Evolutionary conservation across 2,329 filamentous ascomycete species (phyloP).

Genomic region (Plectosphaerella plurivora): DNA sequence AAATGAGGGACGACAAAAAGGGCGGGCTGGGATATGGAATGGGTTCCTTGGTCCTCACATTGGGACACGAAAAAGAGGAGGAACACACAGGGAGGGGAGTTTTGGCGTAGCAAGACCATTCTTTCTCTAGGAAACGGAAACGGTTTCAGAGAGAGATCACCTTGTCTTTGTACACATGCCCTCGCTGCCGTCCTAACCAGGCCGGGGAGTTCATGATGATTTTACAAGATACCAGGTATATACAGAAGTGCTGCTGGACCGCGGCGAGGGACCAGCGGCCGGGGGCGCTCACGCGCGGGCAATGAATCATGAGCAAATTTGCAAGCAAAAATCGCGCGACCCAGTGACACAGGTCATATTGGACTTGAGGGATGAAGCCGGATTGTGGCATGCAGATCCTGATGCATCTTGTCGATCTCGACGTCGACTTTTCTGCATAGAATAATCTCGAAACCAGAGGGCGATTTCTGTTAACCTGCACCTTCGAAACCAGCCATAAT

Average conservation of each 20-base stretch:
- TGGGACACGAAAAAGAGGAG: neutral
- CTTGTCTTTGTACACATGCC: neutral
- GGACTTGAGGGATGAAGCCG: neutral
- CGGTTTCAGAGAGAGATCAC: neutral
- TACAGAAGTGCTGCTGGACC: slow-evolving; percentile 1
- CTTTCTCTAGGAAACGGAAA: neutral
- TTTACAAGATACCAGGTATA: neutral
- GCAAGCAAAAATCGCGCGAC: no score
- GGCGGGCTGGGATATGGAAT: neutral
- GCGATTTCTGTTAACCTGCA: no score
- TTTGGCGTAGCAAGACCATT: slow-evolving; percentile 5
- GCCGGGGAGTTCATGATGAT: neutral
- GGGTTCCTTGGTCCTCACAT: slow-evolving; percentile 1
- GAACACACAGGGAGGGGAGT: neutral
- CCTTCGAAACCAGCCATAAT: no score
- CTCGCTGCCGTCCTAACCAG: neutral
- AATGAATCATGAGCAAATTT: slow-evolving; percentile 1
- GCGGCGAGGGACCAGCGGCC: neutral
- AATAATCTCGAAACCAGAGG: no score
- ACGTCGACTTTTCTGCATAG: no score
- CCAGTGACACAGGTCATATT: neutral
- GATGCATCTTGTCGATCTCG: no score
- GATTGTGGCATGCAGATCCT: neutral
- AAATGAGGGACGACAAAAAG: slow-evolving; percentile 1
- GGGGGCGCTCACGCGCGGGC: neutral